These are phyloP conservation scores for Teunomyces stri DNA, from an alignment of 805 yeast genomes.

Conservation along the genomic window DNA sequence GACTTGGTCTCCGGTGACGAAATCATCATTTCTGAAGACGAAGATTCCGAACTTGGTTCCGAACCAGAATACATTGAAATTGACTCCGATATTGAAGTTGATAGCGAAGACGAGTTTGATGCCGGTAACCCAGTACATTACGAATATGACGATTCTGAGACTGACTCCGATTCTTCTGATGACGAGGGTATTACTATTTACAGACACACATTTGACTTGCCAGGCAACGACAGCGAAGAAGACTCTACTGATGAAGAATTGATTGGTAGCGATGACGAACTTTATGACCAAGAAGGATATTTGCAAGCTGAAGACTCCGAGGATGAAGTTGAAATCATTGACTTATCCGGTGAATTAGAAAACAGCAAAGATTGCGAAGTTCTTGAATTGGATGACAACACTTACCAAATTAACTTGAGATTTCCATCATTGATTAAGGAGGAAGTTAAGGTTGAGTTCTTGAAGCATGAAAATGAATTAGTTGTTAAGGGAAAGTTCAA, in stretches of 20 bases:
- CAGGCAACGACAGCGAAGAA: conserved; percentile 30
- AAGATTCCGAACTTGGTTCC: conserved; percentile 17
- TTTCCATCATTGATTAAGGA: conserved; percentile 41
- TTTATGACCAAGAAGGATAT: conserved; percentile 15
- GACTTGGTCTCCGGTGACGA: conserved; percentile 31
- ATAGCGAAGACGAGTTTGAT: conserved; percentile 20
- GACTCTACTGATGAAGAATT: conserved; percentile 41
- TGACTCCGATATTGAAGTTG: conserved; percentile 26
- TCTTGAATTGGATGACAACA: conserved; percentile 34
- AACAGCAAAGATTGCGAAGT: conserved; percentile 45
- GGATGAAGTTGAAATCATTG: conserved; percentile 34
- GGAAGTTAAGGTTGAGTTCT: conserved; percentile 38
- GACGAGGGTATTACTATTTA: conserved; percentile 44
- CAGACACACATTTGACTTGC: conserved; percentile 39
- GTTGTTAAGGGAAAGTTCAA: conserved; percentile 39
- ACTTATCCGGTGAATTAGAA: conserved; percentile 40
- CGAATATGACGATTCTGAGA: conserved; percentile 21
- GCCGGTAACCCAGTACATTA: conserved; percentile 21
- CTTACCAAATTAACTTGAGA: conserved; percentile 39
- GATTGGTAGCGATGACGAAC: conserved; percentile 17
- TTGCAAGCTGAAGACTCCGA: conserved; percentile 20
- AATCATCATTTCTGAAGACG: conserved; percentile 18
- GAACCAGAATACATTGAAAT: conserved; percentile 27
- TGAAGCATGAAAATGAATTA: conserved; percentile 41
- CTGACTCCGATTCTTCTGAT: conserved; percentile 26